Percentiles rank a stretch among this genome's conserved stretches.
Conservation (phyloP, 139 green algal species). For the Chlorella sp. region DNA sequence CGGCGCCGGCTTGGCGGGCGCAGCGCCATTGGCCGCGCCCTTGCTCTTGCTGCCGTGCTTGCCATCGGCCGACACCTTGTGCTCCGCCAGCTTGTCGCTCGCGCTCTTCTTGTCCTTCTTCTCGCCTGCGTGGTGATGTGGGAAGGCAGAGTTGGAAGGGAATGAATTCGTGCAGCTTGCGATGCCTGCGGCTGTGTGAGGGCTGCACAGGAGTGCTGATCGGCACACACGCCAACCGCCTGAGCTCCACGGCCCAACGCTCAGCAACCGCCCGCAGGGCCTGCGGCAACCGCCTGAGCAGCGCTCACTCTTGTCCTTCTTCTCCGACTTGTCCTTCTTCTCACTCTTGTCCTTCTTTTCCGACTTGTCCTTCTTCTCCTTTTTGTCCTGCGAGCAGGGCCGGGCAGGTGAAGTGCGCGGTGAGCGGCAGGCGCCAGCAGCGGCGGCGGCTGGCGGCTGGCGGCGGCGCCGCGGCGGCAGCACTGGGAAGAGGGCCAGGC, state of each 20-base stretch:
- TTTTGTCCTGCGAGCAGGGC: conserved; percentile 21
- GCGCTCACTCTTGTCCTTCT: conserved; percentile 52
- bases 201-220: no score
- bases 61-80: conserved; percentile 24
- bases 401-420: not conserved
- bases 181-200: no score
- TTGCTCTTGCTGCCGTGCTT: conserved; percentile 50
- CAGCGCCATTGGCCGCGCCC: conserved; percentile 2
- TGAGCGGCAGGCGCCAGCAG: not conserved
- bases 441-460: not conserved
- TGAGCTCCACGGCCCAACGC: no score
- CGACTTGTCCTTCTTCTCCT: conserved; percentile 66
- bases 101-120: conserved; percentile 64
- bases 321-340: conserved; percentile 63
- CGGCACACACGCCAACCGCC: no score
- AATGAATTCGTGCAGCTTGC: no score
- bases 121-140: conserved; percentile 42
- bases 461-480: no score
- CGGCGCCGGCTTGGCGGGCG: conserved; percentile 4
- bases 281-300: not conserved
- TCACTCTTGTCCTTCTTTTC: conserved; percentile 48
- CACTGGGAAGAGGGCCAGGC: no score
- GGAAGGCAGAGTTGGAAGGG: no score
- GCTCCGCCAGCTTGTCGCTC: conserved; percentile 31
- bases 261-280: not conserved